These are phyloP conservation scores for Melastoma candidum DNA, from an alignment of 441 rosid species.

Conservation along the genomic window DNA sequence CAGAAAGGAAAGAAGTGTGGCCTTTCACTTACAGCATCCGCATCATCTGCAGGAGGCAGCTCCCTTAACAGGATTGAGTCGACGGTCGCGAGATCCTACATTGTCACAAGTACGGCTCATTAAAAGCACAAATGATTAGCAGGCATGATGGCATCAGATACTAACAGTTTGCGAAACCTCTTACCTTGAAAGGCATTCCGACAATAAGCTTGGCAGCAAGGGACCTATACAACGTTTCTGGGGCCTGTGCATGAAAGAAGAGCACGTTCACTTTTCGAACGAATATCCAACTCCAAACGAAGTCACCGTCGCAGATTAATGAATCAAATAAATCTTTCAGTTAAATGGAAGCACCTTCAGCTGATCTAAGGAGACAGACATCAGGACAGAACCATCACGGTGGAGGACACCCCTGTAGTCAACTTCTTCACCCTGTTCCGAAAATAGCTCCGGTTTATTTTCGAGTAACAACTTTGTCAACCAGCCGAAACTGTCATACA, in stretches of 20 bases:
- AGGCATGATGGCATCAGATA: not conserved
- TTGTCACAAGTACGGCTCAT: conserved; percentile 1
- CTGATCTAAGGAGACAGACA: conserved; percentile 73
- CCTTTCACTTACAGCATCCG: conserved; percentile 56
- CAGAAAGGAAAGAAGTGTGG: conserved; percentile 2
- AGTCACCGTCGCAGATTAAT: conserved; percentile 5
- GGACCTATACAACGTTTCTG: conserved; percentile 80
- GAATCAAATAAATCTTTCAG: not conserved
- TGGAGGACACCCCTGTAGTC: conserved; percentile 91
- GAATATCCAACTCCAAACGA: not conserved
- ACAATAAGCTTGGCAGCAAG: conserved; percentile 59
- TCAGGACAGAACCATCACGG: conserved; percentile 94
- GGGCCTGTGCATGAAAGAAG: conserved; percentile 35
- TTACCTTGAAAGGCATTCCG: conserved; percentile 23
- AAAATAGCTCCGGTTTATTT: conserved; percentile 8
- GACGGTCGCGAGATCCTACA: conserved; percentile 18
- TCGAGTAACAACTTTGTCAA: not conserved
- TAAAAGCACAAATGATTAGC: not conserved
- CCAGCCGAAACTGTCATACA: not conserved
- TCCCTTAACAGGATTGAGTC: conserved; percentile 16
- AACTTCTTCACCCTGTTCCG: conserved; percentile 75
- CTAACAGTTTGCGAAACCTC: not conserved
- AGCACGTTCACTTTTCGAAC: not conserved
- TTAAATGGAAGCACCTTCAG: conserved; percentile 42
- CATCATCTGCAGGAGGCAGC: conserved; percentile 57